Conservation (phyloP, 208 protist genomes). For the Acanthamoeba healyi region DNA sequence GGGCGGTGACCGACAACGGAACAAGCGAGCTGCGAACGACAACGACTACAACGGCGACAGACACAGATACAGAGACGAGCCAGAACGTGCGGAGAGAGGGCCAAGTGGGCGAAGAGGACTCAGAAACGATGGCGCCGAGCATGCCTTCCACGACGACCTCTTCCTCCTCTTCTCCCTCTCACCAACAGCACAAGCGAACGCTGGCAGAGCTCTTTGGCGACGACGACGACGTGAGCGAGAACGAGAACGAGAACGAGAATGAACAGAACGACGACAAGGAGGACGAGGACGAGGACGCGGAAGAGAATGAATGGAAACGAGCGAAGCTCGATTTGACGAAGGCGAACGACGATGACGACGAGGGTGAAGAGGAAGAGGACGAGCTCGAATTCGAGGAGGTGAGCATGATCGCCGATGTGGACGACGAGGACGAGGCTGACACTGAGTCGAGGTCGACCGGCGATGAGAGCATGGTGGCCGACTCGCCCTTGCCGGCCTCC, state of each 20-base stretch:
- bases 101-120: background rate
- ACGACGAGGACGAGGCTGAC: background rate
- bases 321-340: background rate
- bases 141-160: background rate
- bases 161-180: background rate
- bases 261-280: background rate
- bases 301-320: background rate
- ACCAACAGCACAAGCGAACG: background rate
- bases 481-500: background rate
- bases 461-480: slow-evolving; percentile 5
- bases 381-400: slow-evolving; percentile 26
- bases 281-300: background rate
- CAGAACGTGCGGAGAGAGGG: background rate
- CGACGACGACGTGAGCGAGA: background rate
- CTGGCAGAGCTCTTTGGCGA: background rate
- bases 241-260: background rate
- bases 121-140: background rate
- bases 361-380: background rate
- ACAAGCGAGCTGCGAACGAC: background rate
- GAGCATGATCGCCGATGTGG: background rate
- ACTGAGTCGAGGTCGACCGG: background rate
- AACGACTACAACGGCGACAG: background rate
- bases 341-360: background rate
- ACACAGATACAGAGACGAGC: background rate
- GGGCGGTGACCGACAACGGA: background rate